Percentiles rank a stretch among this genome's conserved stretches.
phyloP scores from a whole-genome alignment of 2,329 filamentous ascomycete species.

The Chaetothyriales sp. region DNA sequence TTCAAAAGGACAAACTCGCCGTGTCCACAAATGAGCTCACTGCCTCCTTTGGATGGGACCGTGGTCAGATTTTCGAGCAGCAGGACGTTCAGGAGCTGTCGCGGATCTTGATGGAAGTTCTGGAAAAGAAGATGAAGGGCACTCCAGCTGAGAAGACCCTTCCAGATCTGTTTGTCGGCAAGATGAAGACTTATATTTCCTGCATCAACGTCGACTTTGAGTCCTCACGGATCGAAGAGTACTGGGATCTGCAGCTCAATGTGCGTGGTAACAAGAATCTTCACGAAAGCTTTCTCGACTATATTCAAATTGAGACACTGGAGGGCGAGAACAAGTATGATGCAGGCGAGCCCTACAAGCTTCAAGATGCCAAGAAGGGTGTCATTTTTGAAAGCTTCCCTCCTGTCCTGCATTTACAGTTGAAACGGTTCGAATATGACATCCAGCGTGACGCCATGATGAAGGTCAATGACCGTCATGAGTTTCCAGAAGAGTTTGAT shows the following conservation, averaged over 20 bases:
- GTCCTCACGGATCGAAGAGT: constrained; percentile 87
- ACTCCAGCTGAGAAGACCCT: constrained; percentile 81
- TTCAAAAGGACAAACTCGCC: constrained; percentile 71
- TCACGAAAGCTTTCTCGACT: constrained; percentile 88
- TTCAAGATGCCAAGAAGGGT: constrained; percentile 94
- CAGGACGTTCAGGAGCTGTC: constrained; percentile 97
- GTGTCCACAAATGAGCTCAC: constrained; percentile 89
- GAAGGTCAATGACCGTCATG: constrained; percentile 55
- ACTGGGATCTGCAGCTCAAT: constrained; percentile 97
- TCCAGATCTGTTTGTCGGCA: constrained; percentile 83
- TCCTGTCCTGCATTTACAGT: constrained; percentile 80
- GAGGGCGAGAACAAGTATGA: constrained; percentile 98
- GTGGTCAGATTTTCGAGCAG: constrained; percentile 93
- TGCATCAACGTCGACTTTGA: constrained; percentile 98
- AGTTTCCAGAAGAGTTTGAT: constrained; percentile 35
- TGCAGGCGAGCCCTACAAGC: constrained; percentile 71
- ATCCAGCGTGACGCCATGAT: constrained; percentile 93
- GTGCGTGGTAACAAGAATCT: constrained; percentile 87
- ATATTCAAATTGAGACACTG: constrained; percentile 89
- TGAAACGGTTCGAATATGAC: constrained; percentile 97
- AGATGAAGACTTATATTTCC: constrained; percentile 96
- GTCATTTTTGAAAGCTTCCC: constrained; percentile 95
- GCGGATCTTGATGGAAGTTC: constrained; percentile 88
- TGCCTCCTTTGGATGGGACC: constrained; percentile 96
- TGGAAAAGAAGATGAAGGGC: constrained; percentile 97